A percentile compares a stretch with the other conserved stretches of the same genome.
Conservation (phyloP, 331 rosid genomes). For the Acacia concinna region DNA sequence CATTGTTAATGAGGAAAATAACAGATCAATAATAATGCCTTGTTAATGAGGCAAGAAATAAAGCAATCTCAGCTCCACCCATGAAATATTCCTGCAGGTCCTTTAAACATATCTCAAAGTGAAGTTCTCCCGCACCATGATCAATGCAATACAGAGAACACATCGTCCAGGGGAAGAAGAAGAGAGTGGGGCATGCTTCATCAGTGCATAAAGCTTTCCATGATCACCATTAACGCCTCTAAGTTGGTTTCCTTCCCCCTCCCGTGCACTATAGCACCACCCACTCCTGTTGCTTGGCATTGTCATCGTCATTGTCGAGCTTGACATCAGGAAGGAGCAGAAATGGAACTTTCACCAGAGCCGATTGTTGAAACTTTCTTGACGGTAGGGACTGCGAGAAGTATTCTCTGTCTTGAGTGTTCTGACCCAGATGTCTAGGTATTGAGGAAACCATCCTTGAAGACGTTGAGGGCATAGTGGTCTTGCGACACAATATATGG, state of each 20-base stretch:
- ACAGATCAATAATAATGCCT: too few species aligned
- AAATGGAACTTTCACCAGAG: conserved; percentile 72
- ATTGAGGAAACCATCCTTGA: conserved; percentile 56
- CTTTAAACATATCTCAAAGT: too few species aligned
- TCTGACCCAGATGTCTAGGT: conserved; percentile 49
- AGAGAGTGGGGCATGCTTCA: neutral
- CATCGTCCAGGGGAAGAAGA: neutral
- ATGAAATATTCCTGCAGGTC: too few species aligned
- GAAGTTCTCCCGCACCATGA: too few species aligned
- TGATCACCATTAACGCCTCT: conserved; percentile 18
- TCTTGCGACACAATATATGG: conserved; percentile 48
- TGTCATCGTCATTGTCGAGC: too few species aligned
- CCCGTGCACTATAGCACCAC: conserved; percentile 21
- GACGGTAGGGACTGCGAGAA: conserved; percentile 47
- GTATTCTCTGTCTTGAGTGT: conserved; percentile 22
- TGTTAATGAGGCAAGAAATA: too few species aligned
- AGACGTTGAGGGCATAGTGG: conserved; percentile 39
- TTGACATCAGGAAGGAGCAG: too few species aligned
- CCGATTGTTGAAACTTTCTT: conserved; percentile 64
- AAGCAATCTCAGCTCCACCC: too few species aligned
- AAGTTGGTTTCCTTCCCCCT: conserved; percentile 35
- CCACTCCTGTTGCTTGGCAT: too few species aligned
- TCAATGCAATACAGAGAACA: too few species aligned
- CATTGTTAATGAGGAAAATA: too few species aligned
- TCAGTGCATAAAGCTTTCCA: neutral